Conservation (phyloP, 179 eudicot species). For the Patellifolia procumbens region DNA sequence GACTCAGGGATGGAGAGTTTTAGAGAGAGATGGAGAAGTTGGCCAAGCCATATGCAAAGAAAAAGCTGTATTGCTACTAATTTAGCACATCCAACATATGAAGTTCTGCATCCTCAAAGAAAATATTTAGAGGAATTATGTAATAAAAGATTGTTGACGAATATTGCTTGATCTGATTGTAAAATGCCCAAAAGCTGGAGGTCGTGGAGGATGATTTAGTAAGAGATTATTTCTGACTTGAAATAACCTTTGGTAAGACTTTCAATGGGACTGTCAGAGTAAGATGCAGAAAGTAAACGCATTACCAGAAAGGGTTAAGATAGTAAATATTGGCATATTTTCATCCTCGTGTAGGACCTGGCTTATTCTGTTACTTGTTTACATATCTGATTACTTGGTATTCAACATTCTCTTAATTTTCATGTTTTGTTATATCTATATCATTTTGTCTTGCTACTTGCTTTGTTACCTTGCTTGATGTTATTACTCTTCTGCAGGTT, state of each 20-base stretch:
- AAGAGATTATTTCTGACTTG: not conserved
- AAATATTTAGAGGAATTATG: no score
- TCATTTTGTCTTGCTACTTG: not conserved
- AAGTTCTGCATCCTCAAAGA: no score
- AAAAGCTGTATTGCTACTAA: no score
- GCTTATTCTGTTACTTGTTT: not conserved
- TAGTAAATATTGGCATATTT: not conserved
- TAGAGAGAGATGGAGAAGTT: no score
- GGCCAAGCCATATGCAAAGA: no score
- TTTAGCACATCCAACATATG: no score
- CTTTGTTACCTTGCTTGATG: constrained; percentile 14
- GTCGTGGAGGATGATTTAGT: not conserved
- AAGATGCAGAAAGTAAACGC: not conserved
- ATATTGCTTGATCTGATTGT: not conserved
- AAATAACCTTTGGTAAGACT: not conserved
- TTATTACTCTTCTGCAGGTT: constrained; percentile 52
- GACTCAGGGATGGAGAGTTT: no score
- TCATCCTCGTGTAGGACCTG: not conserved
- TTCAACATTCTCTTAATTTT: not conserved
- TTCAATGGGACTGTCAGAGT: not conserved
- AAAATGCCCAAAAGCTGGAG: not conserved
- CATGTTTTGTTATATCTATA: not conserved
- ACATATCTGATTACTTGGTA: not conserved
- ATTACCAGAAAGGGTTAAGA: not conserved
- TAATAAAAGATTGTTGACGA: not conserved